phyloP scores from a whole-genome alignment of 2,329 filamentous ascomycete genomes.

The Claviceps sp. region DNA sequence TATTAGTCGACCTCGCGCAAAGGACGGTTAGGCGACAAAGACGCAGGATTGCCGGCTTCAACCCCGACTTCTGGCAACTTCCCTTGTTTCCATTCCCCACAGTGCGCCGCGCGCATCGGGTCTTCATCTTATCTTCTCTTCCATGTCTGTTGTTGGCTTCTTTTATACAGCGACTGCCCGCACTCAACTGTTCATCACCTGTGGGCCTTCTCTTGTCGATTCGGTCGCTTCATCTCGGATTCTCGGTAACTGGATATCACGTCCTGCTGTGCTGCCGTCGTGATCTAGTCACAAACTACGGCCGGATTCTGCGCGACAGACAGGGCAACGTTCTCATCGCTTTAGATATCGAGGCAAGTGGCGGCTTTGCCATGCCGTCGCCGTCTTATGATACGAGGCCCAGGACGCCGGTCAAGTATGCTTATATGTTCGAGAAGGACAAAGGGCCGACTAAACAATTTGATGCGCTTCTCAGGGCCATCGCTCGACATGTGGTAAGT shows the following conservation, averaged over 20 bases:
- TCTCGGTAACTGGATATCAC: not conserved
- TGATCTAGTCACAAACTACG: too few relatives aligned
- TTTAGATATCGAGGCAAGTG: not conserved
- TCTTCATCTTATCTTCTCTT: not conserved
- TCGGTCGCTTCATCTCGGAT: not conserved
- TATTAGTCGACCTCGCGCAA: not conserved
- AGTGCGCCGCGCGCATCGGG: not conserved
- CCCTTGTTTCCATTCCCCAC: not conserved
- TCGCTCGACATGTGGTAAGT: slow-evolving; percentile 58
- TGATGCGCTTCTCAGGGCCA: slow-evolving; percentile 52
- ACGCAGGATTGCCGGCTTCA: not conserved
- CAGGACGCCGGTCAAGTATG: slow-evolving; percentile 32
- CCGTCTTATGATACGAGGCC: slow-evolving; percentile 13
- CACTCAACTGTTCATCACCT: too few relatives aligned
- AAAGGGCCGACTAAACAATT: slow-evolving; percentile 56
- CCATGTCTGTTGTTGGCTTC: not conserved
- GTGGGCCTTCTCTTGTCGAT: too few relatives aligned
- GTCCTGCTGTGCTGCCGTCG: not conserved
- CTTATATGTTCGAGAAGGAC: slow-evolving; percentile 53
- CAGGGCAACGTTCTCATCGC: not conserved
- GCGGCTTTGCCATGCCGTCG: slow-evolving; percentile 9
- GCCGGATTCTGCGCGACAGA: too few relatives aligned
- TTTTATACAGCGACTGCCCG: too few relatives aligned
- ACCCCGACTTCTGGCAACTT: not conserved
- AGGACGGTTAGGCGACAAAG: not conserved